A percentile compares a stretch with the other conserved stretches of the same genome.
Evolutionary conservation across 139 green algal genomes (phyloP).

Genomic region (Prasinococcaceae sp.): DNA sequence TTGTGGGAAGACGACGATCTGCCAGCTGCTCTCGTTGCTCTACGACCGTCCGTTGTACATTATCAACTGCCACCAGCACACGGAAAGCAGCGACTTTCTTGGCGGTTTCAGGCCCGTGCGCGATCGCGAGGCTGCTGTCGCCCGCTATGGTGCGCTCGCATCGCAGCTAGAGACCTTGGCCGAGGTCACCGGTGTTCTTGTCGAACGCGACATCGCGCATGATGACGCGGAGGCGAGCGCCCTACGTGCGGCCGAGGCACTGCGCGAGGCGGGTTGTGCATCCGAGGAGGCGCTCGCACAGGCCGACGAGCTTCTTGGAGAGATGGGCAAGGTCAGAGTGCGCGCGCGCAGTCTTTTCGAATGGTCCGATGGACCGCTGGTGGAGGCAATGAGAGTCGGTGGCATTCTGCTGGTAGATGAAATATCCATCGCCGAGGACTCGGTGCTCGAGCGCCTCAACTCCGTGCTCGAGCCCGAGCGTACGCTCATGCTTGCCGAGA

Average conservation of each 20-base stretch:
- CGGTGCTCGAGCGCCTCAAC: slow-evolving; percentile 94
- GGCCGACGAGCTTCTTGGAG: no score
- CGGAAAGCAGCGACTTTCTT: slow-evolving; percentile 92
- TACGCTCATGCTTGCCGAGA: slow-evolving; percentile 83
- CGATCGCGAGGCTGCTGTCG: slow-evolving; percentile 1
- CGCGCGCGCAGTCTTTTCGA: slow-evolving; percentile 37
- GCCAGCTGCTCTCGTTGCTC: slow-evolving; percentile 76
- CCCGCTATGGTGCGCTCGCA: background rate
- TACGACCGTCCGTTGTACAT: slow-evolving; percentile 67
- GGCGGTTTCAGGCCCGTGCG: slow-evolving; percentile 69
- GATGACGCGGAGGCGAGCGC: no score
- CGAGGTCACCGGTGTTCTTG: no score
- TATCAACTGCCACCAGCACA: slow-evolving; percentile 98
- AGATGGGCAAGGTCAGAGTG: no score
- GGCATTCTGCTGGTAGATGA: slow-evolving; percentile 93
- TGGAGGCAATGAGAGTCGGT: slow-evolving; percentile 80
- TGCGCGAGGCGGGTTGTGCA: background rate
- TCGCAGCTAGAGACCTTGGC: no score
- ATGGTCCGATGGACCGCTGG: slow-evolving; percentile 83
- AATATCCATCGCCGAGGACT: slow-evolving; percentile 94
- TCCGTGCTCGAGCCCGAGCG: slow-evolving; percentile 84
- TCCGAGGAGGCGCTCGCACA: no score
- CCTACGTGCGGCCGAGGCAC: no score
- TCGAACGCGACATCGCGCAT: background rate
- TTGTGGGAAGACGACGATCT: slow-evolving; percentile 92